These are phyloP conservation scores for Penicillium rolfsii DNA, from an alignment of 2,329 filamentous ascomycete genomes.

Conservation along the genomic window DNA sequence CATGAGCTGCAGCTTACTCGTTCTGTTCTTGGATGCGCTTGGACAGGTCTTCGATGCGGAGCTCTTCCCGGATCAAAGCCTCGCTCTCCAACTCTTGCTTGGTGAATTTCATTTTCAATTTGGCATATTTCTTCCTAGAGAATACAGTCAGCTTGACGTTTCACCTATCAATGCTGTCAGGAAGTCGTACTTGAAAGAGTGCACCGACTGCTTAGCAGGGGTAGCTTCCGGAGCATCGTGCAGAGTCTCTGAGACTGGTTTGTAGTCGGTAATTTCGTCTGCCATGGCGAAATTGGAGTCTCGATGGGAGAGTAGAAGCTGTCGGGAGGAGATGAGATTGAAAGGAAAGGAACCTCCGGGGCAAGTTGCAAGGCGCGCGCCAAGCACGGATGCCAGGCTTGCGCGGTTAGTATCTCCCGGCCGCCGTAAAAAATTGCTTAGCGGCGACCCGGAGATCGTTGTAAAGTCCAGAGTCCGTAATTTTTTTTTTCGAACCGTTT, in stretches of 20 bases:
- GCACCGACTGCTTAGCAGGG: constrained; percentile 60
- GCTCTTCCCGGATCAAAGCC: constrained; percentile 72
- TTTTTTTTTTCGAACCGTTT: neutral
- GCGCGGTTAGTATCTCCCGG: constrained; percentile 31
- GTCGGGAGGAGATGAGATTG: neutral
- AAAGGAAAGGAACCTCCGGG: constrained; percentile 12
- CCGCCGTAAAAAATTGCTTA: constrained; percentile 36
- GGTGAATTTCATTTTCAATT: constrained; percentile 78
- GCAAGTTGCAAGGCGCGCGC: constrained; percentile 26
- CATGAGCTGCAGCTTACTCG: constrained; percentile 64
- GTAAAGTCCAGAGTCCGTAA: neutral
- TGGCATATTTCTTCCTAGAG: constrained; percentile 81
- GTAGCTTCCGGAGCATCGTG: constrained; percentile 37
- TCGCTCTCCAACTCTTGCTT: constrained; percentile 72
- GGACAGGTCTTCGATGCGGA: constrained; percentile 76
- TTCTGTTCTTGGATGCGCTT: constrained; percentile 88
- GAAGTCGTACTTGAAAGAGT: constrained; percentile 64
- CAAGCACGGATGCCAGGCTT: constrained; percentile 24
- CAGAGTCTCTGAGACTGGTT: constrained; percentile 35
- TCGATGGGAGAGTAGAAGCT: constrained; percentile 6
- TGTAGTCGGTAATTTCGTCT: constrained; percentile 35
- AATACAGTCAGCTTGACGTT: constrained; percentile 18
- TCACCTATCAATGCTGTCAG: neutral
- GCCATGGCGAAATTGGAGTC: constrained; percentile 34
- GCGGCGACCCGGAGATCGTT: constrained; percentile 8